Conservation (phyloP, 805 yeast genomes). For the Candida ipomoeae region DNA sequence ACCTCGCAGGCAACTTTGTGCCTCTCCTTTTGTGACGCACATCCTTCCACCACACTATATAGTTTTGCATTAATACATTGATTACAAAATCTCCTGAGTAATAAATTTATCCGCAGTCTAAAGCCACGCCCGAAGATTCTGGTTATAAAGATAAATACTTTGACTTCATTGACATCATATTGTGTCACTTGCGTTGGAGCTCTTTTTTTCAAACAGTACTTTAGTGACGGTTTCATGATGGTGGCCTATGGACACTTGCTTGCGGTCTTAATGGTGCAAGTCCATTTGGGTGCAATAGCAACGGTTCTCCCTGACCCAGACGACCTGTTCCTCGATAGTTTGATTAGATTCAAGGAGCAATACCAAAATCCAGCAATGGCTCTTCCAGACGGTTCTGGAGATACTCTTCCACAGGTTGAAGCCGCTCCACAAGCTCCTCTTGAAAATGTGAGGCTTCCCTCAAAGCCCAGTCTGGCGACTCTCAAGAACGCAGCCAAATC, state of each 20-base stretch:
- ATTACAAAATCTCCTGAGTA: not conserved
- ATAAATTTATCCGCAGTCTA: not conserved
- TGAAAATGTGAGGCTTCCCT: not conserved
- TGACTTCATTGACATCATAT: not conserved
- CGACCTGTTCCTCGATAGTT: not conserved
- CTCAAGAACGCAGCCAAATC: not conserved
- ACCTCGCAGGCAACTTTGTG: not conserved
- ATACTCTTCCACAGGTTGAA: not conserved
- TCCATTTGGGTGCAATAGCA: not conserved
- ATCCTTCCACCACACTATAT: not conserved
- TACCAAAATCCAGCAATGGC: not conserved
- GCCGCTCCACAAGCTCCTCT: not conserved
- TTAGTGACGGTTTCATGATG: not conserved
- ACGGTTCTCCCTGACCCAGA: not conserved
- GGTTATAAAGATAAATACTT: too few species aligned
- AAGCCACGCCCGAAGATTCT: too few species aligned
- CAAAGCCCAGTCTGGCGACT: not conserved
- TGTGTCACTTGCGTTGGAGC: not conserved
- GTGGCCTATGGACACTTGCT: not conserved
- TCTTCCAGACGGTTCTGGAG: not conserved
- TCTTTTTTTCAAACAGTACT: not conserved
- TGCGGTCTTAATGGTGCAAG: not conserved
- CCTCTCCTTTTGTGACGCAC: not conserved
- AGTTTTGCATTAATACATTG: not conserved
- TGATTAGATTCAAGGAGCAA: constrained; percentile 1